Evolutionary conservation across 768 basidiomycete genomes (phyloP).

Genomic region (Leccinum disarticulatum): DNA sequence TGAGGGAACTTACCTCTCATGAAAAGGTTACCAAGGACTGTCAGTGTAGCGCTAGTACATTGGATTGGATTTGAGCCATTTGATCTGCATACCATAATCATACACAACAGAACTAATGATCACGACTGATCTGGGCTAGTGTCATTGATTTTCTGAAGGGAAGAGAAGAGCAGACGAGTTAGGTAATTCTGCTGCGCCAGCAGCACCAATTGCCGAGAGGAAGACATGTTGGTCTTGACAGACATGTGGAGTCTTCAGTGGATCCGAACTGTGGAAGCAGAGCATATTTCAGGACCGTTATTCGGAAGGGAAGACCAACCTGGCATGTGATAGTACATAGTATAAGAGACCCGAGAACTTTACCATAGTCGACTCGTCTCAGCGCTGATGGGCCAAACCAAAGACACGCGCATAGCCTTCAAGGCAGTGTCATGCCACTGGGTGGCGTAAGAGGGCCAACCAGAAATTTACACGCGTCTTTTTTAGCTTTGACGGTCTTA

Average conservation of each 20-base stretch:
- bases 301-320: neutral
- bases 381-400: too few relatives aligned
- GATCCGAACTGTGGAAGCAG: neutral
- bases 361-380: too few relatives aligned
- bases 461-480: too few relatives aligned
- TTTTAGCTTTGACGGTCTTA: too few relatives aligned
- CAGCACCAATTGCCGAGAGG: neutral
- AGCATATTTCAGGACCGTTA: neutral
- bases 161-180: neutral
- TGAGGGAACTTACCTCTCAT: too few relatives aligned
- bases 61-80: neutral
- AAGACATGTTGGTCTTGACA: neutral
- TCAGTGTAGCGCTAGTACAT: neutral
- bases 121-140: neutral
- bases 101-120: neutral
- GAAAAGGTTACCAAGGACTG: neutral
- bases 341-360: neutral
- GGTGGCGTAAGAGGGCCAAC: too few relatives aligned
- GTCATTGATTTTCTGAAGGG: neutral
- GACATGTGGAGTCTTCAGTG: neutral
- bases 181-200: neutral
- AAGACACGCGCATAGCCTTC: too few relatives aligned
- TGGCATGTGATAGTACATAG: too few relatives aligned
- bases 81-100: neutral
- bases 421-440: too few relatives aligned